A percentile compares a stretch with the other conserved stretches of the same genome.
These are phyloP conservation scores for Solanum verrucosum DNA, from an alignment of 257 asterid species.

Conservation along the genomic window DNA sequence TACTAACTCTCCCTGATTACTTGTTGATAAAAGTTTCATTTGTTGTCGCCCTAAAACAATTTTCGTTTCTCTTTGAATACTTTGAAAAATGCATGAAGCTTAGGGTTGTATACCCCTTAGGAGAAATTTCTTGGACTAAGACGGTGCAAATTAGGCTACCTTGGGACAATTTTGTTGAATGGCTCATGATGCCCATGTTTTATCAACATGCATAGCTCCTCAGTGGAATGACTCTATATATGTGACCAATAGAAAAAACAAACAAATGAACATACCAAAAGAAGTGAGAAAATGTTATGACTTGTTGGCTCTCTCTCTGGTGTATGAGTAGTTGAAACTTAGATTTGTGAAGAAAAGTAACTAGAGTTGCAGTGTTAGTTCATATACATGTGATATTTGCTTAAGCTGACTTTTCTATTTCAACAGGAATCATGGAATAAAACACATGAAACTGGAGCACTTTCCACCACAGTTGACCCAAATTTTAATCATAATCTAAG, in stretches of 20 bases:
- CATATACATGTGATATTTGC: background rate
- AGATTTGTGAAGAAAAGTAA: background rate
- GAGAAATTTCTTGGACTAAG: background rate
- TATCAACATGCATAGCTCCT: background rate
- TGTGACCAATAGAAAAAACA: background rate
- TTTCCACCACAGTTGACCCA: conserved; percentile 11
- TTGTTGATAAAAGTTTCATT: background rate
- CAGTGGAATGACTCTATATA: background rate
- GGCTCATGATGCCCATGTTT: background rate
- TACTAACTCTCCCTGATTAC: background rate
- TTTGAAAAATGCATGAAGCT: background rate
- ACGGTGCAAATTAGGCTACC: background rate
- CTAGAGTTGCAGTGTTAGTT: background rate
- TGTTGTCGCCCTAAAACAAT: background rate
- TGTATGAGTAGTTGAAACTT: background rate
- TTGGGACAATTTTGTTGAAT: background rate
- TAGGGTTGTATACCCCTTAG: background rate
- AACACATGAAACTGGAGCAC: conserved; percentile 18
- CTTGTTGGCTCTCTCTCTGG: background rate
- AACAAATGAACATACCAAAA: background rate
- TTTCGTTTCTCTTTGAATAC: background rate
- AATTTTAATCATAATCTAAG: background rate
- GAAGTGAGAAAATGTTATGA: background rate
- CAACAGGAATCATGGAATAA: background rate
- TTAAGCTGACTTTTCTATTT: background rate